These are phyloP conservation scores for Bretziella fagacearum DNA, from an alignment of 2,329 filamentous ascomycete species.

Conservation along the genomic window DNA sequence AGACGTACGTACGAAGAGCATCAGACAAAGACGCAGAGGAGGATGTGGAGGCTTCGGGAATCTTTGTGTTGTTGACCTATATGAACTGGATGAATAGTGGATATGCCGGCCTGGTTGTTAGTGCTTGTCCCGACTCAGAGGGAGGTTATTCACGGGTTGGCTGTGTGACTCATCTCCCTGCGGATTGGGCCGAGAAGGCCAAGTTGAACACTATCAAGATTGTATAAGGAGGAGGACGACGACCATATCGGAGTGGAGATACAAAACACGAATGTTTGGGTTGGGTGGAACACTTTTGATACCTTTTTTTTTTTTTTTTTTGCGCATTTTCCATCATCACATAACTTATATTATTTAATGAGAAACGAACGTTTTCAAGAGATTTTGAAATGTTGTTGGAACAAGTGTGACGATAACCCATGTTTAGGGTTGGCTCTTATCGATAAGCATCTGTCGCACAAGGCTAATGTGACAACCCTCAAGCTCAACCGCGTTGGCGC, in stretches of 20 bases:
- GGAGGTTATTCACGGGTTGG: constrained; percentile 11
- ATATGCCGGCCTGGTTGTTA: constrained; percentile 11
- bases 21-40: constrained; percentile 6
- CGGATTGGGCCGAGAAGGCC: constrained; percentile 14
- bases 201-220: constrained; percentile 14
- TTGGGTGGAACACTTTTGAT: constrained; percentile 9
- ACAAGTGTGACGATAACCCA: background rate
- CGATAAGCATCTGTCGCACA: constrained; percentile 1
- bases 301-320: constrained; percentile 10
- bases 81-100: constrained; percentile 15
- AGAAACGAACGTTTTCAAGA: constrained; percentile 3
- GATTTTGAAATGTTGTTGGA: too few relatives aligned
- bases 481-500: constrained; percentile 1
- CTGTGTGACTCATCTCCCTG: constrained; percentile 11
- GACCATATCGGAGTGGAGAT: background rate
- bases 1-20: constrained; percentile 11
- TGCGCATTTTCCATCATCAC: constrained; percentile 2
- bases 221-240: constrained; percentile 4
- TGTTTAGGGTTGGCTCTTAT: background rate
- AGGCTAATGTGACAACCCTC: background rate
- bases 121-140: constrained; percentile 11
- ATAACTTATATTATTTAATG: constrained; percentile 9
- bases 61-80: constrained; percentile 14
- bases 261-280: background rate
- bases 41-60: constrained; percentile 11